Percentiles rank a stretch among this genome's conserved stretches.
Evolutionary conservation across 2,329 filamentous ascomycete genomes (phyloP).

Genomic region (Aspergillus ibericus): DNA sequence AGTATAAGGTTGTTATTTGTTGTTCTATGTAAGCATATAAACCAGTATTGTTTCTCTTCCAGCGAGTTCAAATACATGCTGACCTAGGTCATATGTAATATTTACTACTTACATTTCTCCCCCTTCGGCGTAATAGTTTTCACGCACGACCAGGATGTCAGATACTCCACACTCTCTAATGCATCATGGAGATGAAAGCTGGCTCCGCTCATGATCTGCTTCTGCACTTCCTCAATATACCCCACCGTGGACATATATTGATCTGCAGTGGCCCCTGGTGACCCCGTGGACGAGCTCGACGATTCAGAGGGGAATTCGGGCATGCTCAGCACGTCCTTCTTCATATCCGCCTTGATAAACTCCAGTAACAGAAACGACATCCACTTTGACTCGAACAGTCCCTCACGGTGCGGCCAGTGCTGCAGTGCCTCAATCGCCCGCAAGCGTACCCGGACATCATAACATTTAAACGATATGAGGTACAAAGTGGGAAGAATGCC

Average conservation of each 20-base stretch:
- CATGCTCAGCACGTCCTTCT: not conserved
- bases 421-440: not conserved
- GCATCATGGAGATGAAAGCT: not conserved
- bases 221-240: not conserved
- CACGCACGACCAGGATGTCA: not conserved
- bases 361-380: not conserved
- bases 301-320: not conserved
- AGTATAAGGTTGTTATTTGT: too few species aligned
- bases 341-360: not conserved
- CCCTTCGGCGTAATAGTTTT: not conserved
- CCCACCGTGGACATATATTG: not conserved
- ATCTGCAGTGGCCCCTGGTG: not conserved
- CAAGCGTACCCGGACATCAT: not conserved
- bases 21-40: too few species aligned
- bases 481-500: not conserved
- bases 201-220: not conserved
- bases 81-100: too few species aligned
- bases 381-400: slow-evolving; percentile 3
- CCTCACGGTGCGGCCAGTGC: slow-evolving; percentile 4
- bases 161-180: not conserved
- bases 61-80: too few species aligned
- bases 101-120: too few species aligned
- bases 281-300: not conserved
- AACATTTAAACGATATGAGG: not conserved
- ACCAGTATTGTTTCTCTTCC: too few species aligned